These are phyloP conservation scores for Ganoderma lucidum DNA, from an alignment of 1,284 basidiomycete species.

Conservation along the genomic window DNA sequence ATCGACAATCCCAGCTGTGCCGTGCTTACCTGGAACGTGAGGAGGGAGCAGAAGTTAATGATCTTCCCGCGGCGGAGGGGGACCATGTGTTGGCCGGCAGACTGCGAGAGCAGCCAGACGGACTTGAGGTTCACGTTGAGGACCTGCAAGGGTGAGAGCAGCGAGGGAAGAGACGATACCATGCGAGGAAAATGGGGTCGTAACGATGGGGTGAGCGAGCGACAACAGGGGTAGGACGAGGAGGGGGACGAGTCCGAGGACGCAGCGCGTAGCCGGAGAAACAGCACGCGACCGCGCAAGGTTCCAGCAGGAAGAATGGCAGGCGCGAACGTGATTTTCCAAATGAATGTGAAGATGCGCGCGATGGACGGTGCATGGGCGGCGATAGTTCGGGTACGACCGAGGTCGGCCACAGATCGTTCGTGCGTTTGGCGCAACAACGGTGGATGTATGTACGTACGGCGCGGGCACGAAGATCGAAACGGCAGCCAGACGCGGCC, in stretches of 20 bases:
- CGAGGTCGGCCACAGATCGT: conserved; percentile 22
- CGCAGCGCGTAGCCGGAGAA: not conserved
- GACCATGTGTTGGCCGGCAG: conserved; percentile 84
- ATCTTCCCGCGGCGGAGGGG: conserved; percentile 79
- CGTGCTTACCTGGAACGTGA: conserved; percentile 68
- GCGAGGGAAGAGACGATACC: not conserved
- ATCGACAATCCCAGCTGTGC: conserved; percentile 4
- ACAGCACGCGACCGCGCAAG: conserved; percentile 10
- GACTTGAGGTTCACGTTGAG: conserved; percentile 83
- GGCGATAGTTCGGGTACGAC: conserved; percentile 28
- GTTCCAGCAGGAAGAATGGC: not conserved
- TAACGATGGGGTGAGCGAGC: not conserved
- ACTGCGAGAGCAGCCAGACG: conserved; percentile 79
- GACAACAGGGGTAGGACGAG: not conserved
- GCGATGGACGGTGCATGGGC: not conserved
- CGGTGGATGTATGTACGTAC: conserved; percentile 16
- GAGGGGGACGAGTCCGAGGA: not conserved
- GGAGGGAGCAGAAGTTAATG: conserved; percentile 82
- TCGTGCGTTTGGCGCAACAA: conserved; percentile 13
- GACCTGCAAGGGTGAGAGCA: conserved; percentile 54
- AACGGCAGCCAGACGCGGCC: conserved; percentile 4
- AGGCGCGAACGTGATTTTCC: conserved; percentile 6
- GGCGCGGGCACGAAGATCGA: conserved; percentile 26
- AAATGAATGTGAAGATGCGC: conserved; percentile 9
- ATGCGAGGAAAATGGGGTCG: not conserved